Evolutionary conservation across 2,329 filamentous ascomycete genomes (phyloP), one percentile per base, ranked within the genome.

Genomic region (Polytolypa hystricis): DNA sequence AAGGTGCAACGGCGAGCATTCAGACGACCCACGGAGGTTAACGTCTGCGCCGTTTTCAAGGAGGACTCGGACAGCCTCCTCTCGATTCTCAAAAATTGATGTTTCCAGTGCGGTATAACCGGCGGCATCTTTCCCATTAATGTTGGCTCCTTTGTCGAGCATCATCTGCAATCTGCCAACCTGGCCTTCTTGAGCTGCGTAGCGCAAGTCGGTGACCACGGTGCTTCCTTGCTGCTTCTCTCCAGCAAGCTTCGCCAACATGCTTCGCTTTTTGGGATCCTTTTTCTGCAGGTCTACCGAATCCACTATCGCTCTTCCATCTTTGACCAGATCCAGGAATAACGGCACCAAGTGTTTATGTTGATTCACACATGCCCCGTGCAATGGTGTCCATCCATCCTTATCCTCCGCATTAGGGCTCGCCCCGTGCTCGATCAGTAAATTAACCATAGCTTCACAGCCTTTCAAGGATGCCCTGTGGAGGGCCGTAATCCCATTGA

Each of bases 81-180:
- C 42, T 34, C 64, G 55, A 25, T 59, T 60, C 1, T 48, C 51
- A 43, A 62, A 58, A 32, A 58, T 59, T 6, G 62, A 61, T 39
- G 57, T 58, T 37, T 56, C 52, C 9, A 66, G 46, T 12, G 61
- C 55, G 0, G 60, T 53, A 15, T 54, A 36, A 37, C 63, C 61
- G 29, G 42, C 53, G 4, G 61, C 55, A 25, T 51, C 51, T 15
- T 47, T 50, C 3, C 58, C 44, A 32, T 64, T 54, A 16, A 57
- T 45, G 15, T 60, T 58, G 32, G 61, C 60, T 38, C 61, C 60
- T 30, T 56, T 46, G 6, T 56, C 48, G 35, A 66, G 55, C 11
- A 66, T 52, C 17, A 63, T 51, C 9, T 52, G 52, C 10, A 60
- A 48, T 27, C 65, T 47, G 9, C 49, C 42, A 27, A 21, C 26